Evolutionary conservation across 2,329 filamentous ascomycete genomes (phyloP).

Genomic region (Cladorrhinum sp.): DNA sequence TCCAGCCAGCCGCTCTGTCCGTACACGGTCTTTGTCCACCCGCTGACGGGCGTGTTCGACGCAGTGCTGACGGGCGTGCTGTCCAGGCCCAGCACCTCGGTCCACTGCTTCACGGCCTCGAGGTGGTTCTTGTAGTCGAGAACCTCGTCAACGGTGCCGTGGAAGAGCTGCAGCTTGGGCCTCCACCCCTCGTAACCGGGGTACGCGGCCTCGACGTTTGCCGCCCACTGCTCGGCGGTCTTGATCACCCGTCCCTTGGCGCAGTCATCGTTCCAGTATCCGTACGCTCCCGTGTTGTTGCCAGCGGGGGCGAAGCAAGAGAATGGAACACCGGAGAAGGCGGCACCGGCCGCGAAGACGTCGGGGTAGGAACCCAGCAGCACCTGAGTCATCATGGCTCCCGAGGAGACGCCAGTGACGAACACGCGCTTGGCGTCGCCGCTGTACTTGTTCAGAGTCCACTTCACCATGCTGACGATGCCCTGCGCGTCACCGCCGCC

Average conservation of each 20-base stretch:
- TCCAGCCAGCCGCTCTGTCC: conserved; percentile 38
- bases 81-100: conserved; percentile 37
- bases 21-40: conserved; percentile 40
- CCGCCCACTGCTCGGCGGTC: conserved; percentile 35
- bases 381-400: conserved; percentile 56
- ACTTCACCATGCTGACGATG: conserved; percentile 54
- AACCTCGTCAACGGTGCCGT: conserved; percentile 51
- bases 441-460: conserved; percentile 45
- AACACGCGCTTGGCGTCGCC: conserved; percentile 48
- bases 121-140: conserved; percentile 51
- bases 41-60: conserved; percentile 33
- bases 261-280: conserved; percentile 52
- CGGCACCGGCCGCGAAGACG: conserved; percentile 48
- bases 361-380: conserved; percentile 52
- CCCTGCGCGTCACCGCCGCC: conserved; percentile 50
- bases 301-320: conserved; percentile 49
- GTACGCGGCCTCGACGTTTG: conserved; percentile 41
- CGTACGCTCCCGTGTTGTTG: conserved; percentile 29
- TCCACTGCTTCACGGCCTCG: conserved; percentile 56
- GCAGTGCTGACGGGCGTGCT: conserved; percentile 30
- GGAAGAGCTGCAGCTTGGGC: conserved; percentile 57
- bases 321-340: conserved; percentile 42
- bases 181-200: conserved; percentile 49
- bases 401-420: conserved; percentile 49
- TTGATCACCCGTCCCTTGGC: conserved; percentile 45